These are phyloP conservation scores for Stylonectria norvegica DNA, from an alignment of 2,329 filamentous ascomycete species.

Conservation along the genomic window DNA sequence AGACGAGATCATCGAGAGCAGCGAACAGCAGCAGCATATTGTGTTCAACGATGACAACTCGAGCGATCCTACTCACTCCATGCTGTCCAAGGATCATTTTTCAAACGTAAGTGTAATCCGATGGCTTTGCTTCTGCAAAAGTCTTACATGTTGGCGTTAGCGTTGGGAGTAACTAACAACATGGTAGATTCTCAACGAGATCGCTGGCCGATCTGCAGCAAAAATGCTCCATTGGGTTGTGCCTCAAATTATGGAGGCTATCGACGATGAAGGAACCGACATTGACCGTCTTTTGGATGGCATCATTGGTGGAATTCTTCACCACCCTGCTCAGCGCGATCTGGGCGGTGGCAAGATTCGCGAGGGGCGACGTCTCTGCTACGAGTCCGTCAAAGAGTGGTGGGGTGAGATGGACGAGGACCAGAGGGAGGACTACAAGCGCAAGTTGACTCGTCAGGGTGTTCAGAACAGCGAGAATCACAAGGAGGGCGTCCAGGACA, in stretches of 20 bases:
- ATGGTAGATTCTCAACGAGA: constrained; percentile 70
- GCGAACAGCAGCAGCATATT: constrained; percentile 76
- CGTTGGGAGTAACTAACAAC: constrained; percentile 1
- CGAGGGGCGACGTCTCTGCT: constrained; percentile 75
- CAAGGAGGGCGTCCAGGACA: constrained; percentile 78
- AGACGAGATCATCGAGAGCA: constrained; percentile 81
- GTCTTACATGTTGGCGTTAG: neutral
- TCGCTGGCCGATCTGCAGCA: constrained; percentile 78
- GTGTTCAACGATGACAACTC: constrained; percentile 78
- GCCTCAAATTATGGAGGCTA: constrained; percentile 82
- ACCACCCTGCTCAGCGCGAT: constrained; percentile 78
- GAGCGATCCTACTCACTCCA: constrained; percentile 86
- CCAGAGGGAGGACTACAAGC: constrained; percentile 64
- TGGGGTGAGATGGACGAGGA: constrained; percentile 65
- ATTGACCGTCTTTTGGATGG: constrained; percentile 67
- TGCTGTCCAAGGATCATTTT: constrained; percentile 96
- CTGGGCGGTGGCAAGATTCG: constrained; percentile 65
- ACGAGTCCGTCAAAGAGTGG: constrained; percentile 76
- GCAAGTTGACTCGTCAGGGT: constrained; percentile 73
- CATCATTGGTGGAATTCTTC: constrained; percentile 79
- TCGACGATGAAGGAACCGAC: constrained; percentile 74
- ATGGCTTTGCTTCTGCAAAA: neutral
- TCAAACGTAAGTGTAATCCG: constrained; percentile 66
- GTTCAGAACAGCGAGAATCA: constrained; percentile 79
- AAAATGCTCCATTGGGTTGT: constrained; percentile 80